Evolutionary conservation across 2,329 filamentous ascomycete genomes (phyloP), one percentile per base, ranked within the genome.

Genomic region (Fusarium mangiferae): DNA sequence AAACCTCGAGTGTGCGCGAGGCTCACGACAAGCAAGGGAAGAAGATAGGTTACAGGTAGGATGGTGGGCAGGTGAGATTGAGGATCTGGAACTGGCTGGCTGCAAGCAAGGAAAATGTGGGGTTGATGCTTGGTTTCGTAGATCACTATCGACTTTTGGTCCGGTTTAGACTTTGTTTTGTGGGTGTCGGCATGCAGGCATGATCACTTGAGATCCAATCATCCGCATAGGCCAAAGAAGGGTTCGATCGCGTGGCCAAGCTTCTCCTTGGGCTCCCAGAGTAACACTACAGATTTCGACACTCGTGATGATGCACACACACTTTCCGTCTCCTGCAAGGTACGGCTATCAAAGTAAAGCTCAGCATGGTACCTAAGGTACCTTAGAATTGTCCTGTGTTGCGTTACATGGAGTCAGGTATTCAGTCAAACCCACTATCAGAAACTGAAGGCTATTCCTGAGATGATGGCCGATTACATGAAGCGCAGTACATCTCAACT

Each of bases 41-140:
- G 41, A 26, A 28, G 30, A n/a, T 24, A 45, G 39, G 28, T 18
- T 49, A 49, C 46, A 49, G 22, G 28, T 24, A 45, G 54, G 49
- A 26, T 36, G 49, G 42, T n/a, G 55, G 33, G 55, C 41, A 45
- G 44, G 62, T 68, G 66, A 58, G 54, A 72, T 72, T 60, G 58
- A 48, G 64, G 59, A 72, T 65, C 54, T 58, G 63, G 68, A 71
- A 58, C 56, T 70, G 68, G 63, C 62, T 67, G 66, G 57, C 54
- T 67, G 62, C 49, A 69, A 54, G 55, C 60, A 67, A 71, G 46
- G 30, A 46, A 73, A 73, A 62, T 63, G 70, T 73, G 71, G 71
- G 70, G 66, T 67, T 63, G 45, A 39, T 62, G 60, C 49, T 68
- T 60, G 71, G 70, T 60, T 63, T 74, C 28, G 70, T 71, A 58